Base-by-base conservation (phyloP, 164 flowering plant genomes). In the Buxus sempervirens region DNA sequence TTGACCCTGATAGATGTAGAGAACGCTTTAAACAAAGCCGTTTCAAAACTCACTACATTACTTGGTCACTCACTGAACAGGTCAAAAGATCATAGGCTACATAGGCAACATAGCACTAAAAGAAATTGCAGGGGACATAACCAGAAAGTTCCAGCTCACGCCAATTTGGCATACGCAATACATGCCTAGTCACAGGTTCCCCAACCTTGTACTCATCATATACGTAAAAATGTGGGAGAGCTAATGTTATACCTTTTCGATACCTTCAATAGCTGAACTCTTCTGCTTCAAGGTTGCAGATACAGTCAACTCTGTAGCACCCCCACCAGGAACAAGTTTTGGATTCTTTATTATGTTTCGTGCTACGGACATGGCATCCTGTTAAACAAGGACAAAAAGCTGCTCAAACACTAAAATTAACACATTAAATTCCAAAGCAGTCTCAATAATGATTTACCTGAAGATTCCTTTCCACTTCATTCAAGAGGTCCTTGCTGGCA, bases 281-380 rank as follows among this genome's bases (percentile, higher is more conserved):
- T 89, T 95, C 81, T 92, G 97, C 86, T 92, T 95, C 79, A 95
- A 70, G 23, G 89, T 83, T 62, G 97, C 98, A 64, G 98, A 95
- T 16, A 95, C 98, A 71, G 98, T 92, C 65, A 95, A 69, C 73
- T 95, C 98, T 2, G 98, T 77, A 25, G 97, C 98, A 68, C 98
- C 97, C 60, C 98, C 98, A 51, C 98, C 97, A 75, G 97, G 98
- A 72, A 95, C 88, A 77, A 95, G 93, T 73, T 89, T 92, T 15
- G 98, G 98, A 74, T 95, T 86, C 72, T 92, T 92, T 22, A 95
- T 72, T 23, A 95, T 92, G 79, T 95, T 95, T 69, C 96, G 84
- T 70, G 98, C 96, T 9, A 92, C 98, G 58, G 87, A 86, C 97
- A 92, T 83, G 26, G 97, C 98, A 87, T 95, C 98, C 98, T 95